Evolutionary conservation across 2,329 filamentous ascomycete genomes (phyloP), one percentile per base, ranked within the genome.

Genomic region (Pyrenophora tritici-repentis): DNA sequence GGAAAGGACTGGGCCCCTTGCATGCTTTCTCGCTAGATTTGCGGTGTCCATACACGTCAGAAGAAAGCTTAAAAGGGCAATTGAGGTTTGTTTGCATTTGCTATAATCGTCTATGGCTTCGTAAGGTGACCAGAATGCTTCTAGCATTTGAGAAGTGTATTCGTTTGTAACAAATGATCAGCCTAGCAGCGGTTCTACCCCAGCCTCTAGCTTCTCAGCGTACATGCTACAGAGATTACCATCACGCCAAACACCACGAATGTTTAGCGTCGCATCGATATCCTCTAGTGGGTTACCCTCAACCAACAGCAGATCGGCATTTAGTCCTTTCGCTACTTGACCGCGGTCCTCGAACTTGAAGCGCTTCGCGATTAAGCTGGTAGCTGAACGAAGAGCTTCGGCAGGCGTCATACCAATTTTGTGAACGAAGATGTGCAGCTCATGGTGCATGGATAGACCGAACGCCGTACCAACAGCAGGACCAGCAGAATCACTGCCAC

Each of bases 191-290:
- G 35, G 34, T 14, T 39, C 6, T 9, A 29, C 29, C 18, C 13
- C 34, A n/a, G 31, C 16, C 18, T 50, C 58, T 42, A 67, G 12
- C 14, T 58, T 62, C 13, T 47, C 47, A 20, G 53, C 51, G 58
- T 73, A 66, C 8, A 53, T 53, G 44, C 56, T 63, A 18, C 66
- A 70, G n/a, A 66, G 18, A 4, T 47, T 59, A 0, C 76, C 76
- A 24, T 73, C 68, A n/a, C 74, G 66, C 76, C 76, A 78, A 1
- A 78, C 75, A 1, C 71, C 75, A n/a, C 72, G 66, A 17, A 78
- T 62, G 46, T 77, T 71, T 46, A 78, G 52, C 3, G 73, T 76
- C 36, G 65, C 60, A 49, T 73, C 69, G 44, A 79, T 78, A 36
- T 76, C 63, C 29, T 69, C 63, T 41, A 76, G 44, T 14, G 75